Conservation (phyloP, 306 rosid genomes). For the Prunus dulcis region DNA sequence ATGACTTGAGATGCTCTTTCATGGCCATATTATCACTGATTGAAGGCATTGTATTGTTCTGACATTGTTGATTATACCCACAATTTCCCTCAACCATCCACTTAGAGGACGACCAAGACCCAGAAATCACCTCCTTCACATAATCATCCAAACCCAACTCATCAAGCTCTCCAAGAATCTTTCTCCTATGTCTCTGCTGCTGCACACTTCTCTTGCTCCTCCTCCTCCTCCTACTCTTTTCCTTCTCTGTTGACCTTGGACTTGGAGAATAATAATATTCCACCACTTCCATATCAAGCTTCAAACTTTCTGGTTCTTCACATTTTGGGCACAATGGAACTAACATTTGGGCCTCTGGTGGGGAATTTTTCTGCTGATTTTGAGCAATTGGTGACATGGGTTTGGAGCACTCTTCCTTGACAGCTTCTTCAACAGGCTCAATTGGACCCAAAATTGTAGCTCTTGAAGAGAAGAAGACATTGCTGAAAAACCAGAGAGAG, state of each 20-base stretch:
- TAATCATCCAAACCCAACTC: conserved; percentile 7
- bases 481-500: conserved; percentile 66
- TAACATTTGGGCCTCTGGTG: neutral
- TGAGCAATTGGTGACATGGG: conserved; percentile 16
- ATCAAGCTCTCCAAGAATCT: conserved; percentile 32
- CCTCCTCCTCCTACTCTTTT: conserved; percentile 13
- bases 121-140: conserved; percentile 9
- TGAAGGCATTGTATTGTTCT: conserved; percentile 33
- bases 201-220: conserved; percentile 7
- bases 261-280: conserved; percentile 7
- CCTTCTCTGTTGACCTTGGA: conserved; percentile 19
- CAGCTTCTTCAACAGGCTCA: conserved; percentile 5
- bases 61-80: neutral
- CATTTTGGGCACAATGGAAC: neutral
- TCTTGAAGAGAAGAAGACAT: conserved; percentile 22
- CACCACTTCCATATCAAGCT: neutral
- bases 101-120: neutral
- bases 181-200: conserved; percentile 5
- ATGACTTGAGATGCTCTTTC: conserved; percentile 67
- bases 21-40: conserved; percentile 51
- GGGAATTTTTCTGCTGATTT: conserved; percentile 9
- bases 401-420: conserved; percentile 9
- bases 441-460: neutral
- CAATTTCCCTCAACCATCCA: conserved; percentile 10
- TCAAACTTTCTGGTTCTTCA: conserved; percentile 10